phyloP scores from a whole-genome alignment of 345 rosid species.

The Lenwebbia sp. region DNA sequence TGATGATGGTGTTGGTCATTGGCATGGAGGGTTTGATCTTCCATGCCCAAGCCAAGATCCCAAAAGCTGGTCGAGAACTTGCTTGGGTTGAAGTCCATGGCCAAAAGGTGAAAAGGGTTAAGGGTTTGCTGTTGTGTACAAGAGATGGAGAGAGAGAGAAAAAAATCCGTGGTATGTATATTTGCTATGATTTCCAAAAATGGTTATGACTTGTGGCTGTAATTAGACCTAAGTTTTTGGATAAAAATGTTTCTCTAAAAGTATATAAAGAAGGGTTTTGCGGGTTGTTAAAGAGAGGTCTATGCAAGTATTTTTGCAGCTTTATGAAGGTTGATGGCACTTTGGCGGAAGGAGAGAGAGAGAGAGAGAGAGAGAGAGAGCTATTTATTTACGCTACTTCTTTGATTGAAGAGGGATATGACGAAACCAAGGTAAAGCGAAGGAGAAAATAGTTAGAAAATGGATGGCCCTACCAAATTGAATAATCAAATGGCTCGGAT shows the following conservation, averaged over 20 bases:
- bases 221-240: background rate
- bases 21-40: constrained; percentile 2
- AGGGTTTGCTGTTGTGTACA: background rate
- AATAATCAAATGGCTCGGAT: background rate
- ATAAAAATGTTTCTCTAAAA: constrained; percentile 1
- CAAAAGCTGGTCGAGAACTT: constrained; percentile 5
- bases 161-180: constrained; percentile 3
- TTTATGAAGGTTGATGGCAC: background rate
- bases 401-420: background rate
- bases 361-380: background rate
- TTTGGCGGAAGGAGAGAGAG: background rate
- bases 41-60: constrained; percentile 7
- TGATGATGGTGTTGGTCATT: constrained; percentile 16
- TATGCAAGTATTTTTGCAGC: constrained; percentile 10
- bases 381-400: background rate
- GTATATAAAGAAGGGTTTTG: constrained; percentile 33
- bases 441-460: background rate
- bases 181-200: background rate
- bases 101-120: background rate
- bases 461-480: background rate
- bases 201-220: constrained; percentile 2
- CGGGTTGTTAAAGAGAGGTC: constrained; percentile 21
- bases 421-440: background rate
- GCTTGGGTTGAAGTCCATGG: constrained; percentile 46
- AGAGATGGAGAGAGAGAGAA: background rate